Evolutionary conservation across 2,329 filamentous ascomycete genomes (phyloP), one percentile per base, ranked within the genome.

Genomic region (Colletotrichum chrysophilum): DNA sequence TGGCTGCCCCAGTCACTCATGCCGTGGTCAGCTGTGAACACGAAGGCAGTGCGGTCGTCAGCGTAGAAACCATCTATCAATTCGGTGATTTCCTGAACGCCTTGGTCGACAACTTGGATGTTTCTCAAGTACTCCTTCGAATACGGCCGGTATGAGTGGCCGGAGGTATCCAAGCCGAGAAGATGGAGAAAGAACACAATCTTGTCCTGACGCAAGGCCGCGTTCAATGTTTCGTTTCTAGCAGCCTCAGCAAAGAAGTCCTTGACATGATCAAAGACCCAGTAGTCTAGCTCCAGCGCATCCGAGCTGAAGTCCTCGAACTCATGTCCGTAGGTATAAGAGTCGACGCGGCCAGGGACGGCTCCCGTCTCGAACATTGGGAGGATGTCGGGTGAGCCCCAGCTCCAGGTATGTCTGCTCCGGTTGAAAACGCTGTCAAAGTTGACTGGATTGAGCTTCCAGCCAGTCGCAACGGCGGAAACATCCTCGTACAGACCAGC

Each of bases 1-100:
- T 99, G 97, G 80, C 96, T 98, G n/a, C 97, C 97, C 93, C 94
- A 98, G 84, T 99, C 97, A 81, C 95, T 98, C 97, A 99, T 99
- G 21, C 97, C 97, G 84, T 99, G 97, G 82, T 99, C 97, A 9
- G 97, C 97, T 2, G 97, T 99, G 82, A 99, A 99, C 18, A 99
- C 92, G 83, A 96, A 99, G 0, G 97, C 95, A 0, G 97, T 98
- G 84, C 97, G 93, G 70, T 91, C 94, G 79, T 96, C 93, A 7
- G 87, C 89, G 80, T 98, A 99, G 82, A 98, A 99, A 14, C 94
- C 91, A 43, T 98, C 92, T 66, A 98, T 93, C 70, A 98, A 83
- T 77, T 94, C 89, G 0, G 94, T 93, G 66, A 98, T 94, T 84
- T 98, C 94, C 84, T 94, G 89, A 2, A 99, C 94, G 4, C 97